phyloP scores from a whole-genome alignment of 176 grass and related monocot genomes.

The Neostapfia colusana region DNA sequence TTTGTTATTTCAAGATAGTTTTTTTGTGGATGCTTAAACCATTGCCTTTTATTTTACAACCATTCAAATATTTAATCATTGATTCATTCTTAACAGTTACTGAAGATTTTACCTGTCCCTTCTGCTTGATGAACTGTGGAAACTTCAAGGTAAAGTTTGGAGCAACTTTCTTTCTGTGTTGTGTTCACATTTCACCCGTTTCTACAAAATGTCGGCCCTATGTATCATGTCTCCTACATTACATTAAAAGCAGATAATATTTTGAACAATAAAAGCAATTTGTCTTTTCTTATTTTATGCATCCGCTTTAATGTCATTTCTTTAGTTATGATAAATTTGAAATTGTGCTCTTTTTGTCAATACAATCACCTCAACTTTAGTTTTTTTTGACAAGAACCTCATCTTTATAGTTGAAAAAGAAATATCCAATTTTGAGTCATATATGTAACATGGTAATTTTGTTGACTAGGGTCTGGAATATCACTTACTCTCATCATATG shows the following conservation, averaged over 20 bases:
- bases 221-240: slow-evolving; percentile 18
- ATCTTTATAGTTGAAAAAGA: slow-evolving; percentile 1
- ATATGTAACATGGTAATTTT: slow-evolving; percentile 38
- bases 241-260: neutral
- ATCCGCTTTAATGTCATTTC: neutral
- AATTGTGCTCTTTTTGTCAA: slow-evolving; percentile 16
- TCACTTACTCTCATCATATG: slow-evolving; percentile 81
- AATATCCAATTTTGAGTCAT: neutral
- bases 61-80: slow-evolving; percentile 23
- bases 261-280: slow-evolving; percentile 9
- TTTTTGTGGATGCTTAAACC: slow-evolving; percentile 9
- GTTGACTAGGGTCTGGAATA: slow-evolving; percentile 60
- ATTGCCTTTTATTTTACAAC: neutral
- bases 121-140: slow-evolving; percentile 78
- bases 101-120: slow-evolving; percentile 73
- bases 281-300: neutral
- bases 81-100: slow-evolving; percentile 59
- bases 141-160: slow-evolving; percentile 72
- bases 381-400: slow-evolving; percentile 7
- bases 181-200: slow-evolving; percentile 15
- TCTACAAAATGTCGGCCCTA: neutral
- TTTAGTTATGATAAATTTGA: slow-evolving; percentile 18
- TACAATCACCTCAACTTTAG: slow-evolving; percentile 2
- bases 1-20: slow-evolving; percentile 9
- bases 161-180: slow-evolving; percentile 15